These are phyloP conservation scores for Knufia fluminis DNA, from an alignment of 2,329 filamentous ascomycete species.

Conservation along the genomic window DNA sequence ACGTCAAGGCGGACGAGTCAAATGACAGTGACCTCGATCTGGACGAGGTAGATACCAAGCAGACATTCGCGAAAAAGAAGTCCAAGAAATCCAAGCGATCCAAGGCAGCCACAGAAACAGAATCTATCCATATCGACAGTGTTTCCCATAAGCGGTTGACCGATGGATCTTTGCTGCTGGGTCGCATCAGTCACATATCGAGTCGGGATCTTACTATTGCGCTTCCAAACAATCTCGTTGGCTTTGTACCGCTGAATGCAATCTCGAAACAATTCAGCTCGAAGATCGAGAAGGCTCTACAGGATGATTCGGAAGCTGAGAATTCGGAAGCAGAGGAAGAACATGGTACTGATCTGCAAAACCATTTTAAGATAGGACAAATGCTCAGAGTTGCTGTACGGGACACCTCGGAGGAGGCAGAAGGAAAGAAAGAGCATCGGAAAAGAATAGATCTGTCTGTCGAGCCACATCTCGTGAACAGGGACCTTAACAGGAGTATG, in stretches of 20 bases:
- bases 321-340: conserved; percentile 36
- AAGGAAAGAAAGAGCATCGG: conserved; percentile 52
- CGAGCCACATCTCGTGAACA: conserved; percentile 68
- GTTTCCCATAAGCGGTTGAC: conserved; percentile 85
- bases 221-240: conserved; percentile 84
- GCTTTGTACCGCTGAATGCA: conserved; percentile 85
- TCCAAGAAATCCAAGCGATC: conserved; percentile 29
- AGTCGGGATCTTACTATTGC: conserved; percentile 68
- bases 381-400: conserved; percentile 78
- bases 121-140: conserved; percentile 60
- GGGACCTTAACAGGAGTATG: conserved; percentile 61
- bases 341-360: conserved; percentile 59
- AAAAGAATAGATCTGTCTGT: conserved; percentile 82
- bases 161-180: conserved; percentile 78
- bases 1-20: conserved; percentile 27
- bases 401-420: conserved; percentile 56
- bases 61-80: conserved; percentile 28
- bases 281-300: conserved; percentile 59
- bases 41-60: conserved; percentile 33
- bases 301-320: conserved; percentile 49
- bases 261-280: conserved; percentile 72
- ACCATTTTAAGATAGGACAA: conserved; percentile 73
- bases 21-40: conserved; percentile 47
- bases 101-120: conserved; percentile 45
- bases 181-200: conserved; percentile 74